Conservation (phyloP, 176 grass and related monocot genomes). For the Eremochloa ophiuroides region DNA sequence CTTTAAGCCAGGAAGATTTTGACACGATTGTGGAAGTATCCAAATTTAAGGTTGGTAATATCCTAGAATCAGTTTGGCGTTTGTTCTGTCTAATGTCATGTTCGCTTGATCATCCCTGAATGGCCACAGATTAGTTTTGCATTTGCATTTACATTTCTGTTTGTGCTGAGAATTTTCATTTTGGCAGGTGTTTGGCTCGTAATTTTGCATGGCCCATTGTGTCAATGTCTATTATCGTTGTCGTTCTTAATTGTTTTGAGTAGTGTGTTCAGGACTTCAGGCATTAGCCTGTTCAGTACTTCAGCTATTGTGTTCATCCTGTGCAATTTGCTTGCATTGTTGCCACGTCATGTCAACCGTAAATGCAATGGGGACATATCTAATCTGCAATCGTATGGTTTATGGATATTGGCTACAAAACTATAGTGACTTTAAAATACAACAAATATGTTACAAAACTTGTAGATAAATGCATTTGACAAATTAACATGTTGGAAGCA, state of each 20-base stretch:
- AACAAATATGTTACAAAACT: neutral
- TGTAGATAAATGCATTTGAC: neutral
- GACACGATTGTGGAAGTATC: conserved; percentile 92
- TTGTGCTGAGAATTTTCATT: no score
- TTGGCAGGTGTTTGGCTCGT: no score
- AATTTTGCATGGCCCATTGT: neutral
- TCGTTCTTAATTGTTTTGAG: conserved; percentile 6
- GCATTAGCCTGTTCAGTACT: neutral
- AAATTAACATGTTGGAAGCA: conserved; percentile 12
- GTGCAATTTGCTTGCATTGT: neutral
- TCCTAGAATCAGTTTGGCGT: no score
- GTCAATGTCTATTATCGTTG: neutral
- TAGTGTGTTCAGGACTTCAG: neutral
- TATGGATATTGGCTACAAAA: neutral
- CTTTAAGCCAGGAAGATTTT: conserved; percentile 93
- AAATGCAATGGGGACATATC: neutral
- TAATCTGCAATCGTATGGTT: neutral
- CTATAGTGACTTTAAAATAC: neutral
- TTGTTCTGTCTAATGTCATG: conserved; percentile 2
- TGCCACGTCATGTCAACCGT: neutral
- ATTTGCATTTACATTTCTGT: neutral
- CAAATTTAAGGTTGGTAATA: conserved; percentile 76
- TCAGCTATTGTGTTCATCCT: neutral
- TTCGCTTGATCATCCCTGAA: conserved; percentile 13
- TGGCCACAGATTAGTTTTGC: neutral